Evolutionary conservation across 176 grass and related monocot genomes (phyloP), one percentile per base, ranked within the genome.

Genomic region (Pontederia crassipes): DNA sequence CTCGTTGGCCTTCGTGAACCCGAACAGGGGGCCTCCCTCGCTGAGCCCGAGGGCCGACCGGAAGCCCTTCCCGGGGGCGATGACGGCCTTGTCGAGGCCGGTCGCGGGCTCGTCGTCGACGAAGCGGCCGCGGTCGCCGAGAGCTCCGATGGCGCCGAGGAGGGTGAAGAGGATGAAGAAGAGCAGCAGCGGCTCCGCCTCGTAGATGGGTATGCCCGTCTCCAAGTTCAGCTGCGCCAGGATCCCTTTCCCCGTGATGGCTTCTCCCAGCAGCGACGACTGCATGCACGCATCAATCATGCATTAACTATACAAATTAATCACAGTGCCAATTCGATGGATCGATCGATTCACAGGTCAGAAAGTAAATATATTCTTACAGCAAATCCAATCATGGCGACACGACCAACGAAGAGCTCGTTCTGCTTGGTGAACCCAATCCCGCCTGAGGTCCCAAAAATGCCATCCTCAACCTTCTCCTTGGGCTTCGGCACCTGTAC

Each of bases 121-220:
- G 77, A 98, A 98, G 3, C 28, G 48, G 0, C 94, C 94, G 2
- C 94, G 88, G 59, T 98, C 94, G 4, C 94, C 94, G 59, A 98
- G 94, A 48, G 94, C 94, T 7, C 94, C 94, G 16, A 98, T 98
- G 60, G 94, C 94, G 17, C 88, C 94, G 54, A 93, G 94, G 65
- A 98, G 94, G 17, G 94, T 98, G 74, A 98, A 98, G 68, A 98
- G 85, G 77, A 98, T 98, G 88, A 98, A 98, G 94, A 98, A 93
- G 66, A 98, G 94, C 64, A 98, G 82, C 32, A 98, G 94, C 11
- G 94, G 94, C 87, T 98, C 94, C 2, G 94, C 94, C 47, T 98
- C 94, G 45, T 98, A 98, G 68, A 98, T 98, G 40, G 94, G 94
- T 77, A 98, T 89, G 52, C 94, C 94, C 0, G 94, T 98, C 72